phyloP scores from a whole-genome alignment of 306 rosid species.

The Prosopis cineraria region DNA sequence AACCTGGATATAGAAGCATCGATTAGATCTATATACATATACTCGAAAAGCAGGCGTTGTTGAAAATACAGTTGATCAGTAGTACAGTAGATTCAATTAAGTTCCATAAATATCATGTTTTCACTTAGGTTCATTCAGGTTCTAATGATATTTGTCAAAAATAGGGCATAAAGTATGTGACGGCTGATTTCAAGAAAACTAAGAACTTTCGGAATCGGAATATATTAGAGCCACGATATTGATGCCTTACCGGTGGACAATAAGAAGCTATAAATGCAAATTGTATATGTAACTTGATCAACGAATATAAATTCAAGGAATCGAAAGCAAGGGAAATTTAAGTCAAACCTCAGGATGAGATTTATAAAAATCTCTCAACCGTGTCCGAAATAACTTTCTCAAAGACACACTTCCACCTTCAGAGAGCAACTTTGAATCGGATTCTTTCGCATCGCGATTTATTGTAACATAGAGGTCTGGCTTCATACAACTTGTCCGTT shows the following conservation, averaged over 20 bases:
- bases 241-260: background rate
- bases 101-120: background rate
- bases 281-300: background rate
- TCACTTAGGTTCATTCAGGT: background rate
- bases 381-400: constrained; percentile 48
- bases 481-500: constrained; percentile 64
- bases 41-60: background rate
- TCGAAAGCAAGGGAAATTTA: background rate
- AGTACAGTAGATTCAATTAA: background rate
- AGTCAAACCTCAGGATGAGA: constrained; percentile 70
- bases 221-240: background rate
- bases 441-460: constrained; percentile 40
- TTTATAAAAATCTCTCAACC: constrained; percentile 49
- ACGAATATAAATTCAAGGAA: background rate
- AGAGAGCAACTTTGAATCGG: constrained; percentile 32
- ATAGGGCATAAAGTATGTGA: background rate
- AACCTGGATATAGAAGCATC: constrained; percentile 49
- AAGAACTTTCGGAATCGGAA: background rate
- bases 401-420: constrained; percentile 40
- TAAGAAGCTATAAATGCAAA: background rate
- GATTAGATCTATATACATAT: constrained; percentile 27
- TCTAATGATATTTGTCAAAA: background rate
- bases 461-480: constrained; percentile 70
- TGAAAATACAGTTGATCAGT: background rate
- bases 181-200: background rate